Evolutionary conservation across 139 green algal genomes (phyloP), one percentile per base, ranked within the genome.

Genomic region (Chlorella vulgaris): DNA sequence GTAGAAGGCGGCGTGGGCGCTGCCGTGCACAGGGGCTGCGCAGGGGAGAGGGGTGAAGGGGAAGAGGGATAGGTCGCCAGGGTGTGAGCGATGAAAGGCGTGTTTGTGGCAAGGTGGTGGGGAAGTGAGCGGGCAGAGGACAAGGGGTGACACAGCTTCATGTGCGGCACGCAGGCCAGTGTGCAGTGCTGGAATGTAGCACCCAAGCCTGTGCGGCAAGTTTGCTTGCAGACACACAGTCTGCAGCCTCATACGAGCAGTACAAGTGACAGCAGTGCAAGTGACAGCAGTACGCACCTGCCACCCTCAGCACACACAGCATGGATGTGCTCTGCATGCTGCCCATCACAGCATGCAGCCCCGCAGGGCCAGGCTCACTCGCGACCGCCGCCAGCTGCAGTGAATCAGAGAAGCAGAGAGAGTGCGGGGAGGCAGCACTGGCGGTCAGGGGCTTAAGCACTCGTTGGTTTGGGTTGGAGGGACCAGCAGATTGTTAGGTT

Each of bases 1-100:
- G 62, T 76, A 69, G 39, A 84, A 82, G 1, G 84, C 84, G 43
- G 84, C 84, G 55, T 85, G 71, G 10, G 75, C 71, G 50, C 33
- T 60, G 43, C 77, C 77, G 19, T 82, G 77, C 22, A 82, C 33
- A 24, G 65, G 63, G 4, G 60, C 39, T 73, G 74, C 74, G 38
- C 26, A 63, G 69, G 26, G 28, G 19, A 13, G 28, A 26, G n/a
- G 15, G 10, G 47, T 50, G 4, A 15, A 71, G 58, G 58, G 22
- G 26, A 18, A 15, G 38, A 39, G 13, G 58, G 68, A 33, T n/a
- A n/a, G n/a, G n/a, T n/a, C 60, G 60, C 15, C 47, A 58, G 47
- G 15, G 13, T 24, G 15, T 58, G 47, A 58, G 47, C 47, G 47
- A n/a, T n/a, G n/a, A n/a, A n/a, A n/a, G n/a, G n/a, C n/a, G n/a